Percentiles rank a stretch among this genome's conserved stretches.
Evolutionary conservation across 192 early-diverging fungal genomes (phyloP).

Genomic region (Dimargaris cristalligena): DNA sequence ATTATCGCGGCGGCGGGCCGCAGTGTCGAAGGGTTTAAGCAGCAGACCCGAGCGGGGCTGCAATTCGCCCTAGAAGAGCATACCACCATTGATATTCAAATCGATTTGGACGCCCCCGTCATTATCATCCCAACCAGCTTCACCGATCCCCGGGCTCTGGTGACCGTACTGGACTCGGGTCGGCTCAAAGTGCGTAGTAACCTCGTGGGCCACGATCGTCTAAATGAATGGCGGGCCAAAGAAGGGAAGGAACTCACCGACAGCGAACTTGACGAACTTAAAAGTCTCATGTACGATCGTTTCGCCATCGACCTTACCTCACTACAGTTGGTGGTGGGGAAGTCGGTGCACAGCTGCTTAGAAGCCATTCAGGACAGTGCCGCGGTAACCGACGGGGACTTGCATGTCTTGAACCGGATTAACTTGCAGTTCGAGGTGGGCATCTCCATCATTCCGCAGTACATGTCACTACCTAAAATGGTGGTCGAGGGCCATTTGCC

Average conservation of each 20-base stretch:
- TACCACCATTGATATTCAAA: slow-evolving; percentile 72
- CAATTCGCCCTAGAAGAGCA: slow-evolving; percentile 75
- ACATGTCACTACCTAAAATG: slow-evolving; percentile 53
- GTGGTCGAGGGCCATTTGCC: slow-evolving; percentile 68
- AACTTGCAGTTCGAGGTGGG: slow-evolving; percentile 68
- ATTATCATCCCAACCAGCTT: slow-evolving; percentile 71
- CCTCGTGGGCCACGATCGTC: slow-evolving; percentile 47
- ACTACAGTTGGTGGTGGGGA: slow-evolving; percentile 69
- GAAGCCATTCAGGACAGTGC: slow-evolving; percentile 34
- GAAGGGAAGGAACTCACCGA: slow-evolving; percentile 36
- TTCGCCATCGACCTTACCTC: slow-evolving; percentile 65
- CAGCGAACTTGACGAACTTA: slow-evolving; percentile 53
- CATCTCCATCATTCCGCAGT: slow-evolving; percentile 67
- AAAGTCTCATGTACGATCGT: slow-evolving; percentile 75
- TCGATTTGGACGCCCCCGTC: slow-evolving; percentile 95
- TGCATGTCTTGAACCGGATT: slow-evolving; percentile 80
- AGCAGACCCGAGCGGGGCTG: slow-evolving; percentile 76
- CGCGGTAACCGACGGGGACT: slow-evolving; percentile 29
- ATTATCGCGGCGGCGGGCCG: slow-evolving; percentile 61
- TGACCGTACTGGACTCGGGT: slow-evolving; percentile 83
- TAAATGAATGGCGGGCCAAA: slow-evolving; percentile 50
- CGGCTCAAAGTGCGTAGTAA: slow-evolving; percentile 79
- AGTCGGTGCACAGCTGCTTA: slow-evolving; percentile 54
- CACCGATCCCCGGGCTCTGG: slow-evolving; percentile 32
- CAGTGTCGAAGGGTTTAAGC: slow-evolving; percentile 69